A percentile compares a stretch with the other conserved stretches of the same genome.
Evolutionary conservation across 2,329 filamentous ascomycete species (phyloP).

Genomic region (Helotiales sp.): DNA sequence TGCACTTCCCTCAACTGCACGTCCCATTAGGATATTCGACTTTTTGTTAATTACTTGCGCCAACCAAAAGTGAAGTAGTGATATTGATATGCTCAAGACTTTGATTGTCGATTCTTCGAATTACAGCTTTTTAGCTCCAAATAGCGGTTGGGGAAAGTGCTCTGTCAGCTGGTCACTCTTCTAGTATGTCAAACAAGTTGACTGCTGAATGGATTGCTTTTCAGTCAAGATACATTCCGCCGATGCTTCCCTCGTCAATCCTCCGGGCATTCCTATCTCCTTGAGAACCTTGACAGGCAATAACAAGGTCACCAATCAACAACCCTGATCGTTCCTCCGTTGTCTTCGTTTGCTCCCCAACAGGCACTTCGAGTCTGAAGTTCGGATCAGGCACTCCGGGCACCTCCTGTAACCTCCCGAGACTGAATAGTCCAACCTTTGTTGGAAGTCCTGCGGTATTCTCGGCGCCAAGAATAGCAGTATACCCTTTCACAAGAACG

Average conservation of each 20-base stretch:
- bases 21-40: no score
- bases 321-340: slow-evolving; percentile 15
- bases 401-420: slow-evolving; percentile 6
- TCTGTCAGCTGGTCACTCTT: no score
- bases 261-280: background rate
- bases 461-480: slow-evolving; percentile 24
- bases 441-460: background rate
- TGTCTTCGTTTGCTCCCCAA: slow-evolving; percentile 7
- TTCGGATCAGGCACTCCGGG: background rate
- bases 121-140: no score
- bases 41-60: no score
- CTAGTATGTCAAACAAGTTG: no score
- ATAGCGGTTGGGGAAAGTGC: no score
- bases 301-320: slow-evolving; percentile 15
- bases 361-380: slow-evolving; percentile 6
- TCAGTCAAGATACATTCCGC: slow-evolving; percentile 3
- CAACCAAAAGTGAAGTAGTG: no score
- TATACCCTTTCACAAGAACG: slow-evolving; percentile 32
- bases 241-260: background rate
- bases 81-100: no score
- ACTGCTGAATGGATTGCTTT: background rate
- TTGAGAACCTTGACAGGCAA: background rate
- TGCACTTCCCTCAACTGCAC: no score
- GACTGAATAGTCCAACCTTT: slow-evolving; percentile 2
- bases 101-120: no score